These are phyloP conservation scores for Metschnikowia lunata DNA, from an alignment of 805 yeast species.

Conservation along the genomic window DNA sequence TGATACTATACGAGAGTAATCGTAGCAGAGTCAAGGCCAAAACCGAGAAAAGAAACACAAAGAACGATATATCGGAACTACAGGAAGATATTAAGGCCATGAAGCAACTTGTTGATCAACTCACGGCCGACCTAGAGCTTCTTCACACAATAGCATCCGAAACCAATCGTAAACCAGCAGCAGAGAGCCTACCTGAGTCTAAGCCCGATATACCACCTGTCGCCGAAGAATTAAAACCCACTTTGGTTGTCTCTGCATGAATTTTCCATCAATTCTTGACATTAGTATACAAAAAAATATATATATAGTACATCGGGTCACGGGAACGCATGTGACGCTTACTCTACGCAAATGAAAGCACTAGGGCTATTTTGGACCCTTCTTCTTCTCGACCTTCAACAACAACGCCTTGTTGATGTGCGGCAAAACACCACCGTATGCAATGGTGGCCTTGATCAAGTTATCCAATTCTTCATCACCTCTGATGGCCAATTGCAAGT, in stretches of 20 bases:
- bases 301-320: conserved; percentile 15
- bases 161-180: no score
- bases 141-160: conserved; percentile 2
- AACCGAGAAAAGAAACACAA: conserved; percentile 56
- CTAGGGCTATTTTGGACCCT: conserved; percentile 17
- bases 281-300: conserved; percentile 17
- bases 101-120: conserved; percentile 24
- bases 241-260: no score
- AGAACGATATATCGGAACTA: conserved; percentile 66
- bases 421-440: conserved; percentile 33
- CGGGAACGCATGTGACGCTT: neutral
- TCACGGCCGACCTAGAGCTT: conserved; percentile 12
- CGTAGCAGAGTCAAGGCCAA: conserved; percentile 63
- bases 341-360: neutral
- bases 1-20: conserved; percentile 66
- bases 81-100: conserved; percentile 67
- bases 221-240: no score
- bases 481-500: conserved; percentile 30
- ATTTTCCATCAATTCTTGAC: conserved; percentile 6
- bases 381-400: conserved; percentile 30
- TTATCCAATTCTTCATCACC: conserved; percentile 32
- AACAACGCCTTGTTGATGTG: conserved; percentile 32
- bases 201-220: no score
- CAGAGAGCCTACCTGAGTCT: no score
- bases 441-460: conserved; percentile 31